Evolutionary conservation across 805 yeast genomes (phyloP), one percentile per base, ranked within the genome.

Genomic region (Metschnikowia gelsemii): DNA sequence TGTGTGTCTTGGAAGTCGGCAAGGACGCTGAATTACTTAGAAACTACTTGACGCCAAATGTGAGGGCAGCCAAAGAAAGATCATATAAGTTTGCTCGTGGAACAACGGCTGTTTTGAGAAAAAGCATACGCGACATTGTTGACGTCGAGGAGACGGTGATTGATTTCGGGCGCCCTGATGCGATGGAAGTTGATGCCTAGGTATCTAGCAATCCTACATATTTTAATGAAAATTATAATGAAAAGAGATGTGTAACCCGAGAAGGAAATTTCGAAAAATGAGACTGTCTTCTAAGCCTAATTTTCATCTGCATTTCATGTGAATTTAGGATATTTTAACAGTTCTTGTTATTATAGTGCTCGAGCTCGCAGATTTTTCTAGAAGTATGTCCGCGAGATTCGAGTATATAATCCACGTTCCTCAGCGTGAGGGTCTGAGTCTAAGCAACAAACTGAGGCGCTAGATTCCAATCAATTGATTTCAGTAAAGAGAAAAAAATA

Each of bases 1-100:
- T 93, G 49, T 93, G 98, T 72, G 98, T 93, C 13, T 88, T 93
- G 95, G 97, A 91, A 68, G 70, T 78, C 30, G 96, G 93, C 48
- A 81, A 87, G 61, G 95, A 87, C 63, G 96, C 98, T 8, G 79
- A 76, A 47, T 74, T 91, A 42, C 72, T 77, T 62, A 80, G 99
- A 69, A 90, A 90, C 67, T 87, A 87, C 75, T 73, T 84, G 62
- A 87, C 89, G 39, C 99, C 99, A 45, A 93, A 93, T 64, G 82
- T 80, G 34, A 82, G 99, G 63, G 86, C 80, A 41, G 71, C 76
- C 55, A 93, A 93, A 73, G 82, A 84, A 51, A 79, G 79, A 62
- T 80, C 85, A 42, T 93, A 93, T 70, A 86, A 80, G 63, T 93
- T 90, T 62, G 75, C 83, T 13, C 78, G 93, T 61, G 99, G 99